phyloP scores from a whole-genome alignment of 306 rosid genomes.

The Arachis hypogaea region DNA sequence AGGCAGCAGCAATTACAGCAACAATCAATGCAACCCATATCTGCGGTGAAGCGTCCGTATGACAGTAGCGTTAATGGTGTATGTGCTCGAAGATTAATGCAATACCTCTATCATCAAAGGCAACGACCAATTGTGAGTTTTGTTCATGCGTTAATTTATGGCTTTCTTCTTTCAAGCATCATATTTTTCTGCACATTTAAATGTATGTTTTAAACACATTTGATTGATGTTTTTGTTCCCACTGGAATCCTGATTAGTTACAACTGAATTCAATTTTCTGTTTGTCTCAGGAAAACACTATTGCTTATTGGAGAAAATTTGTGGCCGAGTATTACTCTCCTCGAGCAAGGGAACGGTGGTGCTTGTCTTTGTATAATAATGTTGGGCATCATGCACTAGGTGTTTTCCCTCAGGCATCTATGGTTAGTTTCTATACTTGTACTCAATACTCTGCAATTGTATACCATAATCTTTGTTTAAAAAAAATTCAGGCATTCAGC shows the following conservation, averaged over 20 bases:
- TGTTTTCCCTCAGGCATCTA: conserved; percentile 92
- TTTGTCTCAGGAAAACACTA: conserved; percentile 73
- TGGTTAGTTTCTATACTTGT: conserved; percentile 56
- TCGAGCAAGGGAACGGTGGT: conserved; percentile 96
- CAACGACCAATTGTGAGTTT: conserved; percentile 79
- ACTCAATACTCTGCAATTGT: too few relatives aligned
- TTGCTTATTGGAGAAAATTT: conserved; percentile 98
- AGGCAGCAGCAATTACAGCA: conserved; percentile 92
- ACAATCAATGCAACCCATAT: conserved; percentile 58
- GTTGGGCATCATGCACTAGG: conserved; percentile 92
- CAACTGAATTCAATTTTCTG: conserved; percentile 22
- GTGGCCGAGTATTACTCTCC: conserved; percentile 95
- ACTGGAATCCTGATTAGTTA: conserved; percentile 8
- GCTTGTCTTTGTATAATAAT: conserved; percentile 84
- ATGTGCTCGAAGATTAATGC: conserved; percentile 96
- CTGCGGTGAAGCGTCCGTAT: conserved; percentile 70
- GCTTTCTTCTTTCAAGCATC: neutral
- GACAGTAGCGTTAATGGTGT: conserved; percentile 86
- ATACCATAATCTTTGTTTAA: too few relatives aligned
- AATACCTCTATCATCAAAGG: conserved; percentile 90
- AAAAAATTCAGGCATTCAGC: too few relatives aligned
- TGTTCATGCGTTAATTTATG: conserved; percentile 1
- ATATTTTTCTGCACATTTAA: conserved; percentile 1
- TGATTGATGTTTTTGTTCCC: conserved; percentile 21
- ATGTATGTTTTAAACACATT: neutral